phyloP scores from a whole-genome alignment of 2,329 filamentous ascomycete species.

The Verticillium albo-atrum region DNA sequence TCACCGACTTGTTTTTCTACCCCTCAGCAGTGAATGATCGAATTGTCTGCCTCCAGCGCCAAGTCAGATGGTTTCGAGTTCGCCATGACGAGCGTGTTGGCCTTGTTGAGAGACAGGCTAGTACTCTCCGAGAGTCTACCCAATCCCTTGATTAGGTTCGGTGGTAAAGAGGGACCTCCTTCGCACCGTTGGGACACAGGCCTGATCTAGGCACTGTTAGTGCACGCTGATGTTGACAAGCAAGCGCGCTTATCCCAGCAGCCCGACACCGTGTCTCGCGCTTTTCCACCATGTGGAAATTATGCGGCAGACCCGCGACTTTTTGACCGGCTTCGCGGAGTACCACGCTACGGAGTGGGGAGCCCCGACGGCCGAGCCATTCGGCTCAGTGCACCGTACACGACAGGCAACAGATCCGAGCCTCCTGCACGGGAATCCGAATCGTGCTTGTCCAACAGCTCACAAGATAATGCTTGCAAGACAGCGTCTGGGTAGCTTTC shows the following conservation, averaged over 20 bases:
- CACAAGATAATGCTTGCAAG: too few species aligned
- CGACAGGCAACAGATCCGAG: too few species aligned
- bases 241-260: neutral
- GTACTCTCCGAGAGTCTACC: neutral
- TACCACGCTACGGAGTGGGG: neutral
- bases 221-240: neutral
- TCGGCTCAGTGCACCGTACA: neutral
- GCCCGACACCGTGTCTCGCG: neutral
- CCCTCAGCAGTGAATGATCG: neutral
- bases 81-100: neutral
- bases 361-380: neutral
- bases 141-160: too few species aligned
- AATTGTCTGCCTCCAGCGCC: neutral
- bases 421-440: too few species aligned
- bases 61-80: too few species aligned
- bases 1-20: neutral
- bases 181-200: neutral
- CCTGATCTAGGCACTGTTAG: neutral
- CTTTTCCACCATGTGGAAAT: neutral
- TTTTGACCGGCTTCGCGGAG: neutral
- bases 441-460: too few species aligned
- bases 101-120: neutral
- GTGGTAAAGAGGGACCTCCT: neutral
- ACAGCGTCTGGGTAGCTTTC: too few species aligned
- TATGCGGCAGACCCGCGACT: neutral